Conservation (phyloP, 192 early-diverging fungal species). For the Coemansia biformis region DNA sequence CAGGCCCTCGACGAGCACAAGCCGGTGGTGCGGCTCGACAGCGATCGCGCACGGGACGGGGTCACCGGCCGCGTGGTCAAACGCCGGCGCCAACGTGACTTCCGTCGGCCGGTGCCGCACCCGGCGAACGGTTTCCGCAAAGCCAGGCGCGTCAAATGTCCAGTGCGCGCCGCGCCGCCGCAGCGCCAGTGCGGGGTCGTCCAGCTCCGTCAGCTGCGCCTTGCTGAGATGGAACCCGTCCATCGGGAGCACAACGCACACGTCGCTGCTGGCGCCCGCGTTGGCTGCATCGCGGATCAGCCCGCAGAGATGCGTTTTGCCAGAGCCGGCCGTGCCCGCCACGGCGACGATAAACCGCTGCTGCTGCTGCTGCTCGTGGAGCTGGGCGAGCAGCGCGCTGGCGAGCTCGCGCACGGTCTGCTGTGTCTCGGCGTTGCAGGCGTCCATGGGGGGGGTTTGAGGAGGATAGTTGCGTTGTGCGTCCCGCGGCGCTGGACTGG, state of each 20-base stretch:
- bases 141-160: slow-evolving; percentile 50
- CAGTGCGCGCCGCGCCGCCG: slow-evolving; percentile 52
- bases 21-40: slow-evolving; percentile 30
- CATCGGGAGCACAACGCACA: slow-evolving; percentile 50
- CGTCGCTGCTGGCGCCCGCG: neutral
- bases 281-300: slow-evolving; percentile 12
- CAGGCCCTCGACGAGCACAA: slow-evolving; percentile 54
- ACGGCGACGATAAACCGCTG: slow-evolving; percentile 28
- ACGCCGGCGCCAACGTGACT: slow-evolving; percentile 37
- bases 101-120: slow-evolving; percentile 1
- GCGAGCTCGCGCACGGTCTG: too few species aligned
- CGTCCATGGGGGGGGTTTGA: too few species aligned
- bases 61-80: slow-evolving; percentile 53
- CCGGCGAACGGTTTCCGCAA: slow-evolving; percentile 15
- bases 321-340: slow-evolving; percentile 26
- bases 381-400: too few species aligned
- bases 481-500: too few species aligned
- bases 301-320: slow-evolving; percentile 32
- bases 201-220: slow-evolving; percentile 5
- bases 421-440: too few species aligned
- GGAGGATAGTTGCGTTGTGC: too few species aligned
- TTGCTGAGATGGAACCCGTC: slow-evolving; percentile 57
- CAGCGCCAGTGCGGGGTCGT: slow-evolving; percentile 42
- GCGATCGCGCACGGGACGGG: slow-evolving; percentile 41
- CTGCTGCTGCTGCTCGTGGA: neutral